A percentile compares a stretch with the other conserved stretches of the same genome.
Evolutionary conservation across 2,329 filamentous ascomycete genomes (phyloP).

Genomic region (Aspergillus aculeatus): DNA sequence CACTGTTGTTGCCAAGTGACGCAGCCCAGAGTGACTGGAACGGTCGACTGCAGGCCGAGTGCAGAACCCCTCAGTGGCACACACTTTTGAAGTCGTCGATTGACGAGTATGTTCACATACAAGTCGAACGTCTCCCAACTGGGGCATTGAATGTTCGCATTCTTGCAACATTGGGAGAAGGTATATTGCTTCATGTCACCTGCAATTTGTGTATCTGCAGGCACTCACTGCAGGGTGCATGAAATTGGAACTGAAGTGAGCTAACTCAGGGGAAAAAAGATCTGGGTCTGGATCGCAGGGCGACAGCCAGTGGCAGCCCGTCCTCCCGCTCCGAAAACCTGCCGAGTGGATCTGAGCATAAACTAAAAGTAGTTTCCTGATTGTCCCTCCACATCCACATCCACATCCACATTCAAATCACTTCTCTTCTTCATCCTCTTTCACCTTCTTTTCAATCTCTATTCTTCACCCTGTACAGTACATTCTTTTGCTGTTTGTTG

Average conservation of each 20-base stretch:
- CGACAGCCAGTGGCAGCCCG: constrained; percentile 14
- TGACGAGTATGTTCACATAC: neutral
- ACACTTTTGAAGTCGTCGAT: neutral
- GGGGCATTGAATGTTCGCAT: neutral
- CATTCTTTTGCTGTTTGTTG: neutral
- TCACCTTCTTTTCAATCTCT: neutral
- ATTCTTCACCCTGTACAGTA: neutral
- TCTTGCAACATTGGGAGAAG: neutral
- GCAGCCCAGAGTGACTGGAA: neutral
- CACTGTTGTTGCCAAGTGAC: neutral
- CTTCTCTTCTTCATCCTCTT: neutral
- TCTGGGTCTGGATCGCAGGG: constrained; percentile 8
- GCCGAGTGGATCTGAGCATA: constrained; percentile 8
- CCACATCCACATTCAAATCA: neutral
- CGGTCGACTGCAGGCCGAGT: neutral
- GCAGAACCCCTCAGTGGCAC: neutral
- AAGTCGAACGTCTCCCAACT: neutral
- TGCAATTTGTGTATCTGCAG: too few relatives aligned
- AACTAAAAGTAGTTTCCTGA: neutral
- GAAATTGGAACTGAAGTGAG: neutral
- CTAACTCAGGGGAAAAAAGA: neutral
- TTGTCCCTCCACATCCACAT: neutral
- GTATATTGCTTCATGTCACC: too few relatives aligned
- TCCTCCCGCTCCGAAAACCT: constrained; percentile 2
- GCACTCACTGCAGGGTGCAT: too few relatives aligned